Conservation (phyloP, 1,139 yeast genomes). For the Arxiozyma bovina region DNA sequence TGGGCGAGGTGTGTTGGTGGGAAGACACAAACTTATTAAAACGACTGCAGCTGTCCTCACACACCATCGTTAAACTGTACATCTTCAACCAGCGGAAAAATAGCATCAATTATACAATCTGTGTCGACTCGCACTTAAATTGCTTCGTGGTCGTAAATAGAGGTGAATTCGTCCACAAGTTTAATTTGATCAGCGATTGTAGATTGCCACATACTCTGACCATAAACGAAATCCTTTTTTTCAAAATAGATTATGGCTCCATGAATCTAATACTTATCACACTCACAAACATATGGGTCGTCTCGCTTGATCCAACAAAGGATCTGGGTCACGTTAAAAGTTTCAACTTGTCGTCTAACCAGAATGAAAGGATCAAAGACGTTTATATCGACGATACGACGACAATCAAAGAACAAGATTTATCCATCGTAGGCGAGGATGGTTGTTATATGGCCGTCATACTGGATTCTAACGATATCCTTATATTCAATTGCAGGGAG, state of each 20-base stretch:
- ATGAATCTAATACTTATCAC: conserved; percentile 29
- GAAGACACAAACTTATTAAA: conserved; percentile 25
- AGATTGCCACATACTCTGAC: background rate
- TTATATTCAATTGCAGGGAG: conserved; percentile 37
- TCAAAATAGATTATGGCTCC: conserved; percentile 49
- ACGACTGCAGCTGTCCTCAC: conserved; percentile 17
- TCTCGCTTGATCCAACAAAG: conserved; percentile 24
- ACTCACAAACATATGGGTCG: conserved; percentile 17
- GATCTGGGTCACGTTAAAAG: conserved; percentile 24
- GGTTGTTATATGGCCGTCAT: conserved; percentile 44
- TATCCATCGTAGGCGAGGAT: conserved; percentile 44
- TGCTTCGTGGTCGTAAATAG: background rate
- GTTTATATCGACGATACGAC: conserved; percentile 30
- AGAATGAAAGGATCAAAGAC: conserved; percentile 38
- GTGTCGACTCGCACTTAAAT: conserved; percentile 14
- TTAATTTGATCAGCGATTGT: background rate
- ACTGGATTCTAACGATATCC: conserved; percentile 32
- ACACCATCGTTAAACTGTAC: conserved; percentile 21
- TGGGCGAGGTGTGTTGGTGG: conserved; percentile 36
- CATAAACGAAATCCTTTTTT: conserved; percentile 14
- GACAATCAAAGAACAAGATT: conserved; percentile 22
- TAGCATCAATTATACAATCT: conserved; percentile 21
- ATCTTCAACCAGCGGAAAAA: conserved; percentile 13
- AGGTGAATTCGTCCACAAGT: background rate
- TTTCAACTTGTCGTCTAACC: conserved; percentile 23